Evolutionary conservation across 2,329 filamentous ascomycete species (phyloP).

Genomic region (Albifimbria verrucaria): DNA sequence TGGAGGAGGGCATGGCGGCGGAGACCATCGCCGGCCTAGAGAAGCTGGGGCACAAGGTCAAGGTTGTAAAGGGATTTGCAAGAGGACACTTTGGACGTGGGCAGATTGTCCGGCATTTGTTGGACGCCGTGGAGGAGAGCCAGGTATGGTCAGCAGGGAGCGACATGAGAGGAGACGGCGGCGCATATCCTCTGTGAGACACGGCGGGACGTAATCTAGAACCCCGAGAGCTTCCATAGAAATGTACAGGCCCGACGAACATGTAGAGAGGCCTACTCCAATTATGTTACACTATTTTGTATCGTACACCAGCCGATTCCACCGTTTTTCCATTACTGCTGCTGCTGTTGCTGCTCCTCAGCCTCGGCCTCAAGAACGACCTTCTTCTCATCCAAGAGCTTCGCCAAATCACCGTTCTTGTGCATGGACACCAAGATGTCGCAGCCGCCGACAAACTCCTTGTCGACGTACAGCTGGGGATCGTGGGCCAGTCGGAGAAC

Average conservation of each 20-base stretch:
- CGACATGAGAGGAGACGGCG: constrained; percentile 82
- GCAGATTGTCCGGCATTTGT: constrained; percentile 76
- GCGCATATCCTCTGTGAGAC: constrained; percentile 48
- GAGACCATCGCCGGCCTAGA: constrained; percentile 65
- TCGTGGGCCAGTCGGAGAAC: constrained; percentile 98
- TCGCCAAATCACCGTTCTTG: constrained; percentile 88
- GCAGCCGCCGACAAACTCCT: constrained; percentile 96
- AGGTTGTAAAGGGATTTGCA: constrained; percentile 61
- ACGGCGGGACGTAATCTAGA: too few relatives aligned
- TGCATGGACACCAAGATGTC: constrained; percentile 98
- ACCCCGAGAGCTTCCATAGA: too few relatives aligned
- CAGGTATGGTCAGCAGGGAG: constrained; percentile 85
- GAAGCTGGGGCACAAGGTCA: constrained; percentile 69
- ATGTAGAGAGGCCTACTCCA: background rate
- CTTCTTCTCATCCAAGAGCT: constrained; percentile 86
- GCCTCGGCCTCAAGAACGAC: constrained; percentile 63
- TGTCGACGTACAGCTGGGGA: constrained; percentile 91
- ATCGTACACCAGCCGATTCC: constrained; percentile 11
- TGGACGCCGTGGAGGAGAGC: constrained; percentile 65
- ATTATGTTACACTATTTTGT: background rate
- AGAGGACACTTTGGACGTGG: constrained; percentile 78
- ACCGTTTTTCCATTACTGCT: too few relatives aligned
- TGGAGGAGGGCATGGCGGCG: constrained; percentile 78
- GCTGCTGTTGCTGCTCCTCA: constrained; percentile 33
- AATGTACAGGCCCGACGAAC: too few relatives aligned